Base-by-base conservation (phyloP, 352 stramenopile species). In the Phytophthora multivora region DNA sequence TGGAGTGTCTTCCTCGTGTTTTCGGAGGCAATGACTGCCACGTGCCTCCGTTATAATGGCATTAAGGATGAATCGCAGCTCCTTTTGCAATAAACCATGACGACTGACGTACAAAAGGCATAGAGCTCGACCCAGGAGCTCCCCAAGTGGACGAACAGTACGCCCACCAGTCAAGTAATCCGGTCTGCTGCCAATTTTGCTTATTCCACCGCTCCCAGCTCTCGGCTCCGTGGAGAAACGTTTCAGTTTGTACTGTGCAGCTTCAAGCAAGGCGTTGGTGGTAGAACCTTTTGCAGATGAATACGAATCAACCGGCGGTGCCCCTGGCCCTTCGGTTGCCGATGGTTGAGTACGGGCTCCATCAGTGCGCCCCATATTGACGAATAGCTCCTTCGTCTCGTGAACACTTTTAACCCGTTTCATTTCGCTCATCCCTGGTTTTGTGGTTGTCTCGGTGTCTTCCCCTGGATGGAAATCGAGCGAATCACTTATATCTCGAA, bases 21-120 rank as follows among this genome's bases (percentile, higher is more conserved):
- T 41, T 26, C 56, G 39, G 33, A 64, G 33, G 13, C 53, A 36
- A 35, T 68, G 63, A 16, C 48, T 50, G 4, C 55, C 65, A 8
- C 58, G 64, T 19, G 73, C 69, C 43, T 93, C 81, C 0, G 59
- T 76, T 42, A 89, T 48, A 13, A 91, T 67, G 7, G 80, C 79
- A 23, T 89, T 86, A 0, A 93, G 51, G 31, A 93, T 88, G 25
- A 86, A 91, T 10, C 83, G 83, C 19, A 98, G 71, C 51, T 98
- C 93, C 39, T 91, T 86, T 47, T 93, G 61, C 13, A 95, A 74
- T 36, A 98, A 73, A 3, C 93, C 93, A 45, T 98, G 91, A 5
- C 93, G 82, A 38, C 83, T 88, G 0, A 97, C 89, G 54, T 97
- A 97, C 35, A 98, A 69, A 6, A 98, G 62, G 6, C 83, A 86